Base-by-base conservation (phyloP, 805 yeast species). In the Candida quercuum region DNA sequence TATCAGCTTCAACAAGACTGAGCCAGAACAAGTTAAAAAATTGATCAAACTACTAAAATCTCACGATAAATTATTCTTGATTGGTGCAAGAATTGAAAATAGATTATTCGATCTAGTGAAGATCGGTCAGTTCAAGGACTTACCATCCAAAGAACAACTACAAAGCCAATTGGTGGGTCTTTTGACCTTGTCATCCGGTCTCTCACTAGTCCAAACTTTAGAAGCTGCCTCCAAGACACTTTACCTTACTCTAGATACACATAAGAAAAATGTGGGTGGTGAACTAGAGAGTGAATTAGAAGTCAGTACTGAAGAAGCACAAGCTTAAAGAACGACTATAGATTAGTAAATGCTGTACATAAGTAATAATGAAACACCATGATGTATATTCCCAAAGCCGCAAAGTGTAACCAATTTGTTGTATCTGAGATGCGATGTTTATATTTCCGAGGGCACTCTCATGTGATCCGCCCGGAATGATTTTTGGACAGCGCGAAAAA, bases 141-240 rank as follows among this genome's bases (percentile, higher is more conserved):
- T 93, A 54, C 93, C 95, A 30, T 62, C 78, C 5, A 67, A 80
- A 54, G 77, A 74, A 31, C 78, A 80, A 48, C 66, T 91, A 48
- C 93, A 86, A 40, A 77, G 84, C 9, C 85, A 89, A 70, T 74
- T 93, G 49, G 81, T 83, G 11, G 95, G 95, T 10, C 68, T 86
- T 39, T 74, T 91, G 54, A 80, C 89, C n/a, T 64, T 83, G 39
- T 69, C 86, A 46, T 86, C 95, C 40, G 98, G 97, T 54, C 89
- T 86, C 32, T 95, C 95, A 10, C 71, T 91, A 56, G 94, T 84
- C 11, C 76, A 75, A 63, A 86, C 96, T 14, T 71, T 91, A 55
- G 81, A 83, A 62, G 58, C 82, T 15, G 67, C 86, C n/a, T 63
- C 85, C 13, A 76, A 77, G 46, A 63, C 66, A 40, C 72, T 89